Evolutionary conservation across 495 filamentous ascomycete genomes (phyloP).

Genomic region (Cudoniella acicularis): DNA sequence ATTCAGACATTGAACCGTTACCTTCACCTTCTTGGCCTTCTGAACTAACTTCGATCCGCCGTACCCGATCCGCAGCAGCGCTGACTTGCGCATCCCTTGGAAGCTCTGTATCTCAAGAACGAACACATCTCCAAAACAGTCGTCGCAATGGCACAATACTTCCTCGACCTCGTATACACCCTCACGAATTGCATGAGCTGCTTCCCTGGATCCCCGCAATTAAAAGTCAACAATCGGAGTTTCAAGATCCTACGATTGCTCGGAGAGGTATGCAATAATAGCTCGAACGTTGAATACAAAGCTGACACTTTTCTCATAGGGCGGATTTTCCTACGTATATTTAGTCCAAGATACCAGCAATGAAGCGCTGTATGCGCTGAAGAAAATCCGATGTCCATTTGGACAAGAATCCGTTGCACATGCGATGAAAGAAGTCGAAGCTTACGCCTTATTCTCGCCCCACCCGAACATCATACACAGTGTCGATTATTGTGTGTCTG

Average conservation of each 20-base stretch:
- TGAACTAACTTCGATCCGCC: background rate
- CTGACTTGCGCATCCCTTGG: background rate
- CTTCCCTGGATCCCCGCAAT: conserved; percentile 86
- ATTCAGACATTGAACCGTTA: no score
- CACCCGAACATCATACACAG: conserved; percentile 86
- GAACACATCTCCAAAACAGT: conserved; percentile 11
- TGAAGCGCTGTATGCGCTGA: conserved; percentile 84
- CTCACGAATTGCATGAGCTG: conserved; percentile 92
- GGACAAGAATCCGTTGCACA: conserved; percentile 92
- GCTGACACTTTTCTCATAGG: conserved; percentile 42
- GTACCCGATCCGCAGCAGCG: background rate
- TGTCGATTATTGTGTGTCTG: conserved; percentile 70
- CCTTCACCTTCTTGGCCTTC: background rate
- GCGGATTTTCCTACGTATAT: conserved; percentile 98
- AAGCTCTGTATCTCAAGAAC: conserved; percentile 5
- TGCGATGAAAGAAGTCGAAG: conserved; percentile 94
- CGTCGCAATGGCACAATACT: conserved; percentile 70
- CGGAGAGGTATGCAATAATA: conserved; percentile 64
- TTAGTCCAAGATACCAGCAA: conserved; percentile 86
- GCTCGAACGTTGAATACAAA: background rate
- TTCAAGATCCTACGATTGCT: conserved; percentile 93
- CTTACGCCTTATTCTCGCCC: conserved; percentile 82
- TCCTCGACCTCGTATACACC: conserved; percentile 85
- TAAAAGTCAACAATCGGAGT: conserved; percentile 91
- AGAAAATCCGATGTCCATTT: conserved; percentile 98